These are phyloP conservation scores for Dactylellina leptospora DNA, from an alignment of 2,329 filamentous ascomycete genomes.

Conservation along the genomic window DNA sequence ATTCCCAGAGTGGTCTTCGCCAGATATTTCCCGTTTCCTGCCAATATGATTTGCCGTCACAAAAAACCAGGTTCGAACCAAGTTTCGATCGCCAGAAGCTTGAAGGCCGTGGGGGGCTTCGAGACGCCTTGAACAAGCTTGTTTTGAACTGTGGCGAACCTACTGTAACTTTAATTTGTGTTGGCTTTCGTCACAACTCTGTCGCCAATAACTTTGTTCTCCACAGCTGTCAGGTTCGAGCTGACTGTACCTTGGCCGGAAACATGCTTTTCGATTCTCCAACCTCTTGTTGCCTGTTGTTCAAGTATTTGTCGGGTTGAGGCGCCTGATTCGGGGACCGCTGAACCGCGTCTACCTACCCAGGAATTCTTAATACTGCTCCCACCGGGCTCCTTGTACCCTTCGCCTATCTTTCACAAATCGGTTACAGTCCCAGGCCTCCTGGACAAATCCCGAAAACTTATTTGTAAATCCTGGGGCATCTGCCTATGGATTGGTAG, in stretches of 20 bases:
- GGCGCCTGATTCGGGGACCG: no score
- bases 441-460: neutral
- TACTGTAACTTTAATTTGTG: neutral
- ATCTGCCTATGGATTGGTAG: slow-evolving; percentile 32
- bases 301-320: slow-evolving; percentile 4
- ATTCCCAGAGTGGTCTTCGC: neutral
- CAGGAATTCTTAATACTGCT: neutral
- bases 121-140: no score
- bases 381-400: neutral
- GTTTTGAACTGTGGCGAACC: neutral
- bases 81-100: neutral
- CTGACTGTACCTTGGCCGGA: no score
- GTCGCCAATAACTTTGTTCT: neutral
- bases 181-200: neutral
- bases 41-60: neutral
- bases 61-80: neutral
- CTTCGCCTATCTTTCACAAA: neutral
- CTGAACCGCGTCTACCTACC: slow-evolving; percentile 16
- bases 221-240: no score
- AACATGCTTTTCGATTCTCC: neutral
- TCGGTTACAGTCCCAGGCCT: neutral
- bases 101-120: neutral
- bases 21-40: neutral
- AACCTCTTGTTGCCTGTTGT: neutral
- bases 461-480: slow-evolving; percentile 22